Percentiles rank a stretch among this genome's conserved stretches.
These are phyloP conservation scores for Pythium utonaiense DNA, from an alignment of 352 stramenopile species.

Conservation along the genomic window DNA sequence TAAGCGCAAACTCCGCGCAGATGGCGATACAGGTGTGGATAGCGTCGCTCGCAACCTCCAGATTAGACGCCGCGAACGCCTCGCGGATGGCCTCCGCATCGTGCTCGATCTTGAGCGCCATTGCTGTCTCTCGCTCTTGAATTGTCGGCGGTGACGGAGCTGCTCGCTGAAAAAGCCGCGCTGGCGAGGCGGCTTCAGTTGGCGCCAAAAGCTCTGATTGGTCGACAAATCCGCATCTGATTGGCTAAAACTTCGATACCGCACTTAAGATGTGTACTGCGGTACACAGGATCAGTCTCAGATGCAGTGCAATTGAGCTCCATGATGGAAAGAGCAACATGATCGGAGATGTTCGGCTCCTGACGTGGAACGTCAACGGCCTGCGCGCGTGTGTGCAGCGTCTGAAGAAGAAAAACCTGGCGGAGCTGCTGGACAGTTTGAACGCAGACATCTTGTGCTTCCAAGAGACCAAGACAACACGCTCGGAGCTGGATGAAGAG, in stretches of 20 bases:
- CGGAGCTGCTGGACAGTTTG: conserved; percentile 49
- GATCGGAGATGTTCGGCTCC: conserved; percentile 33
- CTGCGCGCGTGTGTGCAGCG: conserved; percentile 72
- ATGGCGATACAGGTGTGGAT: conserved; percentile 63
- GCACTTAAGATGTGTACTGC: neutral
- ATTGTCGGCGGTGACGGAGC: neutral
- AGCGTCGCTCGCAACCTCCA: conserved; percentile 70
- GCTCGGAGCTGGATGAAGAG: conserved; percentile 75
- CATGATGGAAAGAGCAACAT: conserved; percentile 6
- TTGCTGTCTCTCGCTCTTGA: neutral
- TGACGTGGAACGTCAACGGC: conserved; percentile 89
- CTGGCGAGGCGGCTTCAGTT: conserved; percentile 10
- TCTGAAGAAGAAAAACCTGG: conserved; percentile 37
- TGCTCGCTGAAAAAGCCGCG: neutral
- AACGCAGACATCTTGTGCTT: conserved; percentile 77
- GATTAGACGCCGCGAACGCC: conserved; percentile 68
- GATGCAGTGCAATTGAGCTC: neutral
- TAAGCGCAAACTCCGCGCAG: conserved; percentile 73
- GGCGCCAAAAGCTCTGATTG: conserved; percentile 37
- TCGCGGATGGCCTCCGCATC: conserved; percentile 58
- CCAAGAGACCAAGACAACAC: conserved; percentile 86
- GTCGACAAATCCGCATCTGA: neutral
- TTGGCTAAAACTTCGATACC: neutral
- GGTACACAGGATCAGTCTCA: neutral
- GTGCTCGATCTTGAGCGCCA: conserved; percentile 42